Conservation (phyloP, 305 asterid genomes). For the Striga hermonthica region DNA sequence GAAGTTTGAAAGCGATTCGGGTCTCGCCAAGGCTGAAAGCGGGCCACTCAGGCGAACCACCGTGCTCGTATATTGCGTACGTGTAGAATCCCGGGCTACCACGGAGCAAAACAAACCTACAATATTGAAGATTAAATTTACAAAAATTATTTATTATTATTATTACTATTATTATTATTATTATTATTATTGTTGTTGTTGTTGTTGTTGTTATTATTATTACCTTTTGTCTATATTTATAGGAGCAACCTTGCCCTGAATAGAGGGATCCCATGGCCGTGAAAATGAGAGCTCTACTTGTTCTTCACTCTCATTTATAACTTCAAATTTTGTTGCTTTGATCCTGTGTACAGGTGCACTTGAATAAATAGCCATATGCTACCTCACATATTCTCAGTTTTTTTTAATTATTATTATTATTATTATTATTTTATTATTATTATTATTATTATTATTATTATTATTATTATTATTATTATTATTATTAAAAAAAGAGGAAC, state of each 20-base stretch:
- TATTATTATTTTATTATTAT: too few species aligned
- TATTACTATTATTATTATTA: too few species aligned
- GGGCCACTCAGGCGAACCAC: conserved; percentile 88
- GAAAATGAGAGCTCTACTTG: conserved; percentile 88
- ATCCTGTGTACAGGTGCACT: conserved; percentile 44
- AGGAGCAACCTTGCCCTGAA: conserved; percentile 68
- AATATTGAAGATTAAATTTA: too few species aligned
- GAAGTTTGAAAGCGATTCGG: conserved; percentile 85
- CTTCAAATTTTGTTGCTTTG: conserved; percentile 59
- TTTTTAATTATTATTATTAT: too few species aligned
- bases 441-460: too few species aligned
- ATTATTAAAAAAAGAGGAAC: neutral
- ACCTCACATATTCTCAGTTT: too few species aligned
- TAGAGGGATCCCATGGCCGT: conserved; percentile 86
- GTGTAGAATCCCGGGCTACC: conserved; percentile 91
- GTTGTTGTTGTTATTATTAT: too few species aligned
- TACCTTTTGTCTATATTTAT: conserved; percentile 87
- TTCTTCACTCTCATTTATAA: conserved; percentile 74
- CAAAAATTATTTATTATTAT: too few species aligned
- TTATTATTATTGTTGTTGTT: too few species aligned
- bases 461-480: too few species aligned
- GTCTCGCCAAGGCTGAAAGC: conserved; percentile 95
- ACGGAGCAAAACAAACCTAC: conserved; percentile 77
- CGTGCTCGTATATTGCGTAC: conserved; percentile 83
- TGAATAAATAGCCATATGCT: too few species aligned